Evolutionary conservation across 805 yeast genomes (phyloP).

Genomic region (Saturnispora zaruensis): DNA sequence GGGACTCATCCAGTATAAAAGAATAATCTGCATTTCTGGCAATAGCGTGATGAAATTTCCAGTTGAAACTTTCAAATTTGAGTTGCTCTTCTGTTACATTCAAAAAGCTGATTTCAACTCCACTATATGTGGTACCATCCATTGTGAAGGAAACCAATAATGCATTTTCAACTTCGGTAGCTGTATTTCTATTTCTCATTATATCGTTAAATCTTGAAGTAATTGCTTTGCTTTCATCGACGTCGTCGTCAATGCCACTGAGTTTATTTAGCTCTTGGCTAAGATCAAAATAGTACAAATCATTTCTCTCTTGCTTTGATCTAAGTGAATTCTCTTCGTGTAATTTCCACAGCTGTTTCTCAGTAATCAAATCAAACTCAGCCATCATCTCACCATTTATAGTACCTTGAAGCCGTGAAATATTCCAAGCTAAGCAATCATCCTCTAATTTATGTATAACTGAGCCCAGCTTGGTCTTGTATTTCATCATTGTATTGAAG

Average conservation of each 20-base stretch:
- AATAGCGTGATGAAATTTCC: constrained; percentile 57
- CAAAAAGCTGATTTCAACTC: constrained; percentile 56
- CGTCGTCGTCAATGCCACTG: background rate
- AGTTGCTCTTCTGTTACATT: constrained; percentile 56
- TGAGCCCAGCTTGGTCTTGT: constrained; percentile 62
- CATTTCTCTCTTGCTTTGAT: constrained; percentile 28
- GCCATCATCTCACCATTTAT: constrained; percentile 29
- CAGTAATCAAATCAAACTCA: constrained; percentile 26
- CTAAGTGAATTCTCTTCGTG: constrained; percentile 19
- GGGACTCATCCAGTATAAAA: constrained; percentile 22
- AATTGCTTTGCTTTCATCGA: background rate
- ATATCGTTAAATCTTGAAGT: constrained; percentile 24
- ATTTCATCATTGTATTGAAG: constrained; percentile 46
- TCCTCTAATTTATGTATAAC: constrained; percentile 66
- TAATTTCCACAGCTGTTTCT: constrained; percentile 11
- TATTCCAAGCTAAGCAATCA: constrained; percentile 63
- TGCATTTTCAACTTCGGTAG: constrained; percentile 3
- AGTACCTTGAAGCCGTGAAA: constrained; percentile 55
- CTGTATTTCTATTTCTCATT: constrained; percentile 17
- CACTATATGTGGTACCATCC: constrained; percentile 57
- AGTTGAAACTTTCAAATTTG: constrained; percentile 57
- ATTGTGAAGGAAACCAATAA: constrained; percentile 41
- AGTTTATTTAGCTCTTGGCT: constrained; percentile 24
- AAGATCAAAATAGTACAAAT: constrained; percentile 26
- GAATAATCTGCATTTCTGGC: constrained; percentile 27